Base-by-base conservation (phyloP, 352 stramenopile species). In the Globisporangium nagaii region DNA sequence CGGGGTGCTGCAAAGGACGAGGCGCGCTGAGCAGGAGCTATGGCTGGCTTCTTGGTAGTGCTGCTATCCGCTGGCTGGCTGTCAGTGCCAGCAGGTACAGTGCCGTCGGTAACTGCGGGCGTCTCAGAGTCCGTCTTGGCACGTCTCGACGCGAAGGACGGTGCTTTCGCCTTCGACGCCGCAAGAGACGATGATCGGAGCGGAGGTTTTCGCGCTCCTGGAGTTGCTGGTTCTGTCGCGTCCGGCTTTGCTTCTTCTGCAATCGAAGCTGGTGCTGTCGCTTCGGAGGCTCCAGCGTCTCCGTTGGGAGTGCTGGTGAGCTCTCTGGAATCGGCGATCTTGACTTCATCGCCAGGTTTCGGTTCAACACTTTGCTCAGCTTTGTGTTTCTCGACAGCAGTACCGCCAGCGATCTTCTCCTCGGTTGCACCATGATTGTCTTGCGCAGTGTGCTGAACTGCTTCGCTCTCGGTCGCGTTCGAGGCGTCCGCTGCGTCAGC, bases 1-100 rank as follows among this genome's bases (percentile, higher is more conserved):
- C 64, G 54, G 9, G 46, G 48, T 42, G 69, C 53, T 31, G 66
- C 66, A 35, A 84, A 71, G 0, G 71, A 80, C 10, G 47, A 44
- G 48, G 46, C 42, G 25, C 57, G 57, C 11, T 55, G 17, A 1
- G 47, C 58, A n/a, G 37, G 39, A 27, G 41, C 25, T 28, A 19
- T 41, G 7, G 48, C 24, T 42, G 56, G 43, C 11, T 56, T 42
- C 45, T 42, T 61, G 24, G 45, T 32, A 15, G 9, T 42, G 19
- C 27, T 41, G n/a, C 11, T 40, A 34, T 55, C 44, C 4, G 52
- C 47, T 53, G 41, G 17, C 39, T 69, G 3, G 30, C 37, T 37
- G 24, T 15, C 42, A 37, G 31, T 11, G 11, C 4, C 39, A 22
- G 0, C 34, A n/a, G n/a, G n/a, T n/a, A n/a, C 13, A 30, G 25